Percentiles rank a stretch among this genome's conserved stretches.
Conservation (phyloP, 208 protist species). For the Acanthamoeba castellanii region DNA sequence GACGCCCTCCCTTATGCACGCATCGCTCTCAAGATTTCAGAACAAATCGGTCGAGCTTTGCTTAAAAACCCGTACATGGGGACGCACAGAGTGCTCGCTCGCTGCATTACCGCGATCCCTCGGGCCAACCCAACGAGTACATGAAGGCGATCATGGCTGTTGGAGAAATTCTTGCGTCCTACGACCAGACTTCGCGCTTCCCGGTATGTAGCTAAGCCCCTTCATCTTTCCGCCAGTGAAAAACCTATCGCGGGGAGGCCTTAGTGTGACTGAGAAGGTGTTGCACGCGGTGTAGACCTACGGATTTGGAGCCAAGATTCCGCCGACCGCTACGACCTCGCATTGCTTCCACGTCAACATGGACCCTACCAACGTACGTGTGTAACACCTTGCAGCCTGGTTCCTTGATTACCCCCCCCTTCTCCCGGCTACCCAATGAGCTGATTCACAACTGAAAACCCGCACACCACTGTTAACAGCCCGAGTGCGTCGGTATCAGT, state of each 20-base stretch:
- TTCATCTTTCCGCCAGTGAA: no score
- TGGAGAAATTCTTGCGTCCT: constrained; percentile 66
- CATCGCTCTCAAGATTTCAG: no score
- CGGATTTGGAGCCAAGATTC: constrained; percentile 61
- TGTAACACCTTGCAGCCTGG: background rate
- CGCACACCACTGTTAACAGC: background rate
- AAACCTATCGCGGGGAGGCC: background rate
- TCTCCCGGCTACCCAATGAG: no score
- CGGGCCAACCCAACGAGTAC: constrained; percentile 73
- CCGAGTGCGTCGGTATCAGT: constrained; percentile 87
- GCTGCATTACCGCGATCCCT: constrained; percentile 79
- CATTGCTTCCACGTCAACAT: constrained; percentile 60
- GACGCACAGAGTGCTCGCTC: background rate
- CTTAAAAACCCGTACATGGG: no score
- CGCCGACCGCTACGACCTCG: background rate
- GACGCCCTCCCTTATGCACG: no score
- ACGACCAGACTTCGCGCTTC: constrained; percentile 19
- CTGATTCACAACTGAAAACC: no score
- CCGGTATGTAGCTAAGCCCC: background rate
- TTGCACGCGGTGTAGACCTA: background rate
- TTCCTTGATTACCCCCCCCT: background rate
- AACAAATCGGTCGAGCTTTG: no score
- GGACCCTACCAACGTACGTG: constrained; percentile 10
- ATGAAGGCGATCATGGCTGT: constrained; percentile 70
- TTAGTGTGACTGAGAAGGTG: background rate